Percentiles rank a stretch among this genome's conserved stretches.
Evolutionary conservation across 2,329 filamentous ascomycete genomes (phyloP).

Genomic region (Fusarium lateritium): DNA sequence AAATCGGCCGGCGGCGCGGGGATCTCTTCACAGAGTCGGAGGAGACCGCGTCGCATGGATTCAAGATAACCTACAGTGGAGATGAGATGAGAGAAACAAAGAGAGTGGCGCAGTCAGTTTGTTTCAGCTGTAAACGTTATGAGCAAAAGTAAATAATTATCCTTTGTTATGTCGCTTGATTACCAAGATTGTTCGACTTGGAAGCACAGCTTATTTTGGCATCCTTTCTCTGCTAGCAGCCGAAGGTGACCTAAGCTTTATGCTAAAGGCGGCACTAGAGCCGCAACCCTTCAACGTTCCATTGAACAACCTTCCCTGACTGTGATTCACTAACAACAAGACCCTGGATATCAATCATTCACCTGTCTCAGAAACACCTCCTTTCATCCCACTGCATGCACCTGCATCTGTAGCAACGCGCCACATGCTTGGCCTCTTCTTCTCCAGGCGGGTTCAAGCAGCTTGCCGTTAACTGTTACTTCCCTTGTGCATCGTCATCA

Average conservation of each 20-base stretch:
- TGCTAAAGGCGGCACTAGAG: constrained; percentile 12
- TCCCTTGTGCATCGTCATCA: constrained; percentile 1
- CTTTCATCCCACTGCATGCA: constrained; percentile 18
- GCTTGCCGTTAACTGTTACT: constrained; percentile 8
- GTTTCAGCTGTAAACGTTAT: neutral
- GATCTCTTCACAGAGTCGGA: constrained; percentile 34
- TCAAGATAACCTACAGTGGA: constrained; percentile 20
- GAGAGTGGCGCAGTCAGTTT: neutral
- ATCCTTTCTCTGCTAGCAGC: constrained; percentile 11
- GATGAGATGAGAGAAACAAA: constrained; percentile 10
- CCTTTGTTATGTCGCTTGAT: constrained; percentile 3
- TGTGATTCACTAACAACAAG: constrained; percentile 21
- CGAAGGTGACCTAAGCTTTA: constrained; percentile 20
- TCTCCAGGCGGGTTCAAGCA: constrained; percentile 16
- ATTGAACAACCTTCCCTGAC: constrained; percentile 8
- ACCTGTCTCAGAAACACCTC: constrained; percentile 1
- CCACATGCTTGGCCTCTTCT: constrained; percentile 16
- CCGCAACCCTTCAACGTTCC: constrained; percentile 6
- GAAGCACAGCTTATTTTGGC: constrained; percentile 25
- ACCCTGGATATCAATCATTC: constrained; percentile 5
- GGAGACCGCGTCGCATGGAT: constrained; percentile 36
- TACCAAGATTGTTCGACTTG: neutral
- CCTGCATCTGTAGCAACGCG: constrained; percentile 16
- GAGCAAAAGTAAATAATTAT: neutral
- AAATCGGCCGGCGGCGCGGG: constrained; percentile 28